phyloP scores from a whole-genome alignment of 2,329 filamentous ascomycete species.

The Aspergillus sp. region DNA sequence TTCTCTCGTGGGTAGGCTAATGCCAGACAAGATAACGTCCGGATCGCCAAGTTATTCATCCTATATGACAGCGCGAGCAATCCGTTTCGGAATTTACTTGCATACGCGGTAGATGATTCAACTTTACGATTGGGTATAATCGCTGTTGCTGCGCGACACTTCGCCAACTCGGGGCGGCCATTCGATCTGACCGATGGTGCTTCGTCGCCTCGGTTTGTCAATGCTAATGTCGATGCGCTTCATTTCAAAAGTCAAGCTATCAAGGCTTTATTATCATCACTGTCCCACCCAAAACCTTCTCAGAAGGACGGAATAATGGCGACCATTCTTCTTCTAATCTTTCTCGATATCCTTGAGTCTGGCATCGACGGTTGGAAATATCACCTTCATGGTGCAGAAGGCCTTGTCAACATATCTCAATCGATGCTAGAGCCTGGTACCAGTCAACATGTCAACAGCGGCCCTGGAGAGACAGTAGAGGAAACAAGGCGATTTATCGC shows the following conservation, averaged over 20 bases:
- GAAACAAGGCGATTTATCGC: neutral
- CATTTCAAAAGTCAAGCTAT: constrained; percentile 23
- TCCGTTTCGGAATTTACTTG: constrained; percentile 30
- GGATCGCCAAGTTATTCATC: constrained; percentile 31
- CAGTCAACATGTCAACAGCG: neutral
- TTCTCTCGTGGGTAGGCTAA: neutral
- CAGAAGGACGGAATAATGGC: constrained; percentile 12
- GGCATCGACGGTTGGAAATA: constrained; percentile 18
- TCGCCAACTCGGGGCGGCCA: constrained; percentile 25
- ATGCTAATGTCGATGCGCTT: constrained; percentile 20
- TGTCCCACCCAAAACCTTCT: constrained; percentile 2
- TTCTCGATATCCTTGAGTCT: constrained; percentile 20
- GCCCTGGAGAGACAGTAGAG: neutral
- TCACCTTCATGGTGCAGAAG: constrained; percentile 13
- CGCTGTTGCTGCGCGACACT: constrained; percentile 33
- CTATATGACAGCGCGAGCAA: constrained; percentile 36
- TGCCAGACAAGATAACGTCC: constrained; percentile 25
- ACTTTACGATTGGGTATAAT: constrained; percentile 28
- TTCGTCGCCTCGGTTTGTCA: neutral
- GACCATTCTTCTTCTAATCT: constrained; percentile 19
- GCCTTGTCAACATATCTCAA: constrained; percentile 1
- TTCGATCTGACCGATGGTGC: constrained; percentile 17
- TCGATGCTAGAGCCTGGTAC: neutral
- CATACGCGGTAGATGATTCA: constrained; percentile 26
- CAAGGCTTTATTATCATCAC: constrained; percentile 6